Conservation (phyloP, 352 stramenopile genomes). For the Pythium aristosporum region DNA sequence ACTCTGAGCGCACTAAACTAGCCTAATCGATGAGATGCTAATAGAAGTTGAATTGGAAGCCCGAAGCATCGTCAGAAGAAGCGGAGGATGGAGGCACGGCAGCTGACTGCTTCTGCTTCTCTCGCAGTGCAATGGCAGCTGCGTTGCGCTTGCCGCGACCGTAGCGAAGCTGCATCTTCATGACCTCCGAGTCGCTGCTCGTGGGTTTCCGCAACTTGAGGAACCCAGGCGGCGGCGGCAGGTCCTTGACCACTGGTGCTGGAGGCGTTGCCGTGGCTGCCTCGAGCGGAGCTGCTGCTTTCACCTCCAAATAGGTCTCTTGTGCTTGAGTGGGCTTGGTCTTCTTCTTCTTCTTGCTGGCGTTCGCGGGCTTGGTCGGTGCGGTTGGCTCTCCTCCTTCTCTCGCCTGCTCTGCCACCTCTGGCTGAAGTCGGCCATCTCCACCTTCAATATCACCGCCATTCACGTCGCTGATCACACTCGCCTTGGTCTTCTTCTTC, state of each 20-base stretch:
- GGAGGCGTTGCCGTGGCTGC: background rate
- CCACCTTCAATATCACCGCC: background rate
- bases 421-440: background rate
- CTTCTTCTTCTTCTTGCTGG: slow-evolving; percentile 10
- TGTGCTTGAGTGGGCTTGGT: background rate
- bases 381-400: background rate
- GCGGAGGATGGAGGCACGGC: background rate
- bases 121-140: slow-evolving; percentile 45
- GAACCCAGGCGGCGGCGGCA: slow-evolving; percentile 35
- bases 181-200: slow-evolving; percentile 62
- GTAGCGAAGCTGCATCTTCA: slow-evolving; percentile 74
- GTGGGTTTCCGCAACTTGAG: slow-evolving; percentile 61
- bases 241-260: background rate
- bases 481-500: slow-evolving; percentile 8
- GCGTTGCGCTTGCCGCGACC: slow-evolving; percentile 58
- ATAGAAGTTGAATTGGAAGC: slow-evolving; percentile 35
- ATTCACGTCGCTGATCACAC: background rate
- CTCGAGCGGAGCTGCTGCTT: background rate
- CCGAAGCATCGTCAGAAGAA: background rate
- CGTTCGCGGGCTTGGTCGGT: background rate
- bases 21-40: slow-evolving; percentile 5
- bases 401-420: background rate
- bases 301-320: background rate
- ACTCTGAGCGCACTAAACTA: slow-evolving; percentile 7
- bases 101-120: slow-evolving; percentile 34